Percentiles rank a stretch among this genome's conserved stretches.
Evolutionary conservation across 2,329 filamentous ascomycete genomes (phyloP).

Genomic region (Colletotrichum costaricense): DNA sequence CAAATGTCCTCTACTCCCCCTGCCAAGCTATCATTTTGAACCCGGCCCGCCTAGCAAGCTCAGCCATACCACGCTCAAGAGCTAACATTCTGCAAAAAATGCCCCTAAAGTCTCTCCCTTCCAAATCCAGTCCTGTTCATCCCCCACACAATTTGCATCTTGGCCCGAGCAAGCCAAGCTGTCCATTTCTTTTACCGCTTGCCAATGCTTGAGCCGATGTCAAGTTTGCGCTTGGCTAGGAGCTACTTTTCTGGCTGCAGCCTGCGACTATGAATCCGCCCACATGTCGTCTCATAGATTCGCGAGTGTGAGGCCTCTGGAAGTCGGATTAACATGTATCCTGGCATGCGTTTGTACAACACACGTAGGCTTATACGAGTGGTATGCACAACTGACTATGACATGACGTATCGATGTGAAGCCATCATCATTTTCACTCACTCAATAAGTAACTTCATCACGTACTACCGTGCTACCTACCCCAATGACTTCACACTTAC

Average conservation of each 20-base stretch:
- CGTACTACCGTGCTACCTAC: not conserved
- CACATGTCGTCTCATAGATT: not conserved
- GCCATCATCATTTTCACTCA: not conserved
- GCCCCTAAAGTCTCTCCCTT: not conserved
- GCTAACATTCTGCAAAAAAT: not conserved
- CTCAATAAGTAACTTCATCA: not conserved
- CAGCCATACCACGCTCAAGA: not conserved
- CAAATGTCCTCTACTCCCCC: not conserved
- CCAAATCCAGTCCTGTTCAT: not conserved
- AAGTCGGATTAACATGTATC: no score
- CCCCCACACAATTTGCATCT: not conserved
- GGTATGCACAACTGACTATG: not conserved
- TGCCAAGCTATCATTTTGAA: slow-evolving; percentile 14
- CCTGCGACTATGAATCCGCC: no score
- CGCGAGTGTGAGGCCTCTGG: not conserved
- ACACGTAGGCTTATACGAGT: not conserved
- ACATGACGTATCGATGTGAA: not conserved
- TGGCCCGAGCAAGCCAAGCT: slow-evolving; percentile 11
- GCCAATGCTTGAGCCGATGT: not conserved
- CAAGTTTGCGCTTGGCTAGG: not conserved
- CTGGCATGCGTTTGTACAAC: not conserved
- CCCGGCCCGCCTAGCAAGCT: not conserved
- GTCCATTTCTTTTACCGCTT: not conserved
- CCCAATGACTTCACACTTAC: not conserved
- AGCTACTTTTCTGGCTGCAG: not conserved